Percentiles rank a stretch among this genome's conserved stretches.
Evolutionary conservation across 768 basidiomycete species (phyloP).

Genomic region (Boletus fagicola): DNA sequence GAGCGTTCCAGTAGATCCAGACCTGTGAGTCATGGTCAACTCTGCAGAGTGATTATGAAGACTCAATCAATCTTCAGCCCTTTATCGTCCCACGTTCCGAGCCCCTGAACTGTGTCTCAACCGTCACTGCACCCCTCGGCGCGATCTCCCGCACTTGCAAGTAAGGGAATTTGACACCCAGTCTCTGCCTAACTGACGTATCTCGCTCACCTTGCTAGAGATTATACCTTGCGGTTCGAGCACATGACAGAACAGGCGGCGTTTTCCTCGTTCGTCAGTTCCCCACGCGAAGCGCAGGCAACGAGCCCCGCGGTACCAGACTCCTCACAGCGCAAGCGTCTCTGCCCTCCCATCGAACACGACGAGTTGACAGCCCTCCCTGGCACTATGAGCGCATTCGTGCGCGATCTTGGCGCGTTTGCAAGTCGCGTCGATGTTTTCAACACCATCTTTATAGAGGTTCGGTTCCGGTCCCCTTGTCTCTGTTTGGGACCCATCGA

Average conservation of each 20-base stretch:
- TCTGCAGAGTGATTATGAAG: not conserved
- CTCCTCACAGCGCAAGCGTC: not conserved
- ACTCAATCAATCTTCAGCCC: not conserved
- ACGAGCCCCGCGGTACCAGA: not conserved
- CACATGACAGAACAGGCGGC: not conserved
- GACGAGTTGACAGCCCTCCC: not conserved
- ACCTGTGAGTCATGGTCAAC: constrained; percentile 3
- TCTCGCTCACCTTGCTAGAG: not conserved
- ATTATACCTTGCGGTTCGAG: constrained; percentile 7
- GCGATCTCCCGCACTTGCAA: not conserved
- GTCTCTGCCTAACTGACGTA: not conserved
- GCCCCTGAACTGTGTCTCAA: constrained; percentile 1
- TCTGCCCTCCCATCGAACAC: not conserved
- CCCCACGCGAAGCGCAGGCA: not conserved
- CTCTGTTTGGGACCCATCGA: not conserved
- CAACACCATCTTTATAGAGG: constrained; percentile 13
- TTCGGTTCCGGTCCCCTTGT: not conserved
- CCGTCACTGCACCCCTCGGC: constrained; percentile 5
- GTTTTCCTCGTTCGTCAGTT: not conserved
- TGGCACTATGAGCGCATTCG: not conserved
- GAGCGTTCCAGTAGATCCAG: constrained; percentile 4
- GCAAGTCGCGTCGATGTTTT: constrained; percentile 9
- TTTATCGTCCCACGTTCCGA: not conserved
- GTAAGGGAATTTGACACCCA: not conserved
- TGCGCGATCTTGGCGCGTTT: constrained; percentile 13